phyloP scores from a whole-genome alignment of 2,329 filamentous ascomycete genomes.

The Alternaria sp. region DNA sequence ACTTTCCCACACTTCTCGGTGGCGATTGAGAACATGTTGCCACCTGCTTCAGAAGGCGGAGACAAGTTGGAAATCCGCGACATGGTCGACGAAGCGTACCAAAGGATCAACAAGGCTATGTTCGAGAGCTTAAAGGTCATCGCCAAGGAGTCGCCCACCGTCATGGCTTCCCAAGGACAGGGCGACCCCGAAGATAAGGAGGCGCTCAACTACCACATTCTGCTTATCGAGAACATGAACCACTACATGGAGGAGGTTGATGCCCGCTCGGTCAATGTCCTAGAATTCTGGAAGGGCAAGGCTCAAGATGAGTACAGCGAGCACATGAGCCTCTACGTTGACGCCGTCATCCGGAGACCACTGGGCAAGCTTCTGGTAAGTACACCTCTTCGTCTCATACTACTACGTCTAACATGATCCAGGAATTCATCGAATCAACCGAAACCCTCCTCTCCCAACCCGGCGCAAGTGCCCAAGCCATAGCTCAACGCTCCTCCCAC shows the following conservation, averaged over 20 bases:
- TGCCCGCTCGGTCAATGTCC: slow-evolving; percentile 71
- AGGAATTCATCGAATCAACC: slow-evolving; percentile 88
- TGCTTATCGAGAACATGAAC: slow-evolving; percentile 99
- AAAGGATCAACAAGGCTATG: slow-evolving; percentile 90
- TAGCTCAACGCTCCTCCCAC: slow-evolving; percentile 83
- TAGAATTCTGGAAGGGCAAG: slow-evolving; percentile 82
- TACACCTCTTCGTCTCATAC: neutral
- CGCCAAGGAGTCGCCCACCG: slow-evolving; percentile 70
- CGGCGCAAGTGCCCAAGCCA: slow-evolving; percentile 58
- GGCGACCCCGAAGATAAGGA: slow-evolving; percentile 88
- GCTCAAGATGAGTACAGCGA: slow-evolving; percentile 81
- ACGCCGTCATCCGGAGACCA: slow-evolving; percentile 85
- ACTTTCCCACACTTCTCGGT: slow-evolving; percentile 88
- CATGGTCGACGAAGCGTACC: slow-evolving; percentile 85
- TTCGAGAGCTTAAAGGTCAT: slow-evolving; percentile 97
- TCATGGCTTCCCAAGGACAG: slow-evolving; percentile 59
- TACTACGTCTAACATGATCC: slow-evolving; percentile 12
- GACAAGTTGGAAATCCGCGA: slow-evolving; percentile 70
- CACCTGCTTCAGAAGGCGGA: slow-evolving; percentile 57
- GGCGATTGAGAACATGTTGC: slow-evolving; percentile 83
- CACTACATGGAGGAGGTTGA: slow-evolving; percentile 95
- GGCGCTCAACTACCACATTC: slow-evolving; percentile 94
- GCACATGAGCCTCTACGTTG: slow-evolving; percentile 86
- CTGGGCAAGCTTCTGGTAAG: slow-evolving; percentile 79
- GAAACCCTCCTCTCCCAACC: slow-evolving; percentile 71